Evolutionary conservation across 306 rosid species (phyloP).

Genomic region (Corylus avellana): DNA sequence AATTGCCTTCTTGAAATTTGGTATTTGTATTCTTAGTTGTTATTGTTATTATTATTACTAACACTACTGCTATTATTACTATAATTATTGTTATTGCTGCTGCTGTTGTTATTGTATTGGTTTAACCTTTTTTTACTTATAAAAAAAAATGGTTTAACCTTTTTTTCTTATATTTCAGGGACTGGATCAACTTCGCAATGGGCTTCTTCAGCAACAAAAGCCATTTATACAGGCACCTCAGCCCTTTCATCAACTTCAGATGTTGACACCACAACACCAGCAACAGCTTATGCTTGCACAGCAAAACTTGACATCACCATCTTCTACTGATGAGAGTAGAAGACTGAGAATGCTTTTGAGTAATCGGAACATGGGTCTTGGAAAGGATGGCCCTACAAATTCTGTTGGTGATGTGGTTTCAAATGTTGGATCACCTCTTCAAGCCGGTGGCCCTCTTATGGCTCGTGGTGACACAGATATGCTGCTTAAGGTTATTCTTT

Average conservation of each 20-base stretch:
- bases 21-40: neutral
- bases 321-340: conserved; percentile 76
- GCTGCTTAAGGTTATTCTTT: conserved; percentile 68
- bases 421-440: conserved; percentile 88
- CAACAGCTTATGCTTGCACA: conserved; percentile 95
- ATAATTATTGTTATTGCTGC: neutral
- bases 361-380: conserved; percentile 55
- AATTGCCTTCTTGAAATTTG: neutral
- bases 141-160: conserved; percentile 11
- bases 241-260: conserved; percentile 91
- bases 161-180: conserved; percentile 52
- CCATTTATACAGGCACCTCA: conserved; percentile 86
- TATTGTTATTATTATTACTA: neutral
- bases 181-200: conserved; percentile 87
- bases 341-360: conserved; percentile 83
- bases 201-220: conserved; percentile 91
- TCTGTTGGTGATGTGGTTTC: conserved; percentile 78
- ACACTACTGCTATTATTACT: neutral
- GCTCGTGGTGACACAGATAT: conserved; percentile 83
- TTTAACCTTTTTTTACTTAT: conserved; percentile 21
- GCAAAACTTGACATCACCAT: conserved; percentile 82
- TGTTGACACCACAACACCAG: conserved; percentile 95
- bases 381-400: conserved; percentile 76
- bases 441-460: conserved; percentile 69
- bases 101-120: neutral